Evolutionary conservation across 768 basidiomycete genomes (phyloP).

Genomic region (Terana coerulea): DNA sequence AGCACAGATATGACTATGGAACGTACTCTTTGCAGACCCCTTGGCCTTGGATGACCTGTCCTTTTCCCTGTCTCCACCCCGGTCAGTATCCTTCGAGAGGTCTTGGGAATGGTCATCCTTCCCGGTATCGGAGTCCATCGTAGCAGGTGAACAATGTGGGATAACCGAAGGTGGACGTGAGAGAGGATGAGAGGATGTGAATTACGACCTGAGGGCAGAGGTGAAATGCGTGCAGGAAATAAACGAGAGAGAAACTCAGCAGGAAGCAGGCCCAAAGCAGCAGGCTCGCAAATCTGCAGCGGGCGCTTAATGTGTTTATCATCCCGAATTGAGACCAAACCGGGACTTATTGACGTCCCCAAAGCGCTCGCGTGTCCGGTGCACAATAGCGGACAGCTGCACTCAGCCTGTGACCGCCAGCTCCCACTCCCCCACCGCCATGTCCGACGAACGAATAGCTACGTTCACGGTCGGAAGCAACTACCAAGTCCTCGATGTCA

Average conservation of each 20-base stretch:
- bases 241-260: neutral
- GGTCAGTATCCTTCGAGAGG: neutral
- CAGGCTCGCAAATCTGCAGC: neutral
- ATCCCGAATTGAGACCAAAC: constrained; percentile 1
- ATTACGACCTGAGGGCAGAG: neutral
- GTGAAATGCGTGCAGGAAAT: neutral
- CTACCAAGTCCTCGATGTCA: constrained; percentile 83
- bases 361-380: neutral
- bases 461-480: constrained; percentile 51
- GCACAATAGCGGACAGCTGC: constrained; percentile 4
- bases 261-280: constrained; percentile 1
- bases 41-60: constrained; percentile 21
- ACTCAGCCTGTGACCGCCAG: neutral
- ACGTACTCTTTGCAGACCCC: constrained; percentile 22
- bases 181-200: neutral
- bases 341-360: neutral
- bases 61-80: constrained; percentile 7
- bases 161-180: neutral
- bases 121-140: constrained; percentile 1
- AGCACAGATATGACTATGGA: neutral
- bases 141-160: neutral
- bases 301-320: neutral
- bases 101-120: constrained; percentile 6
- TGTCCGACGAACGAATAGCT: constrained; percentile 27
- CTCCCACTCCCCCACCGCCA: constrained; percentile 8